Conservation (phyloP, 768 basidiomycete genomes). For the Crassisporium funariophilum region DNA sequence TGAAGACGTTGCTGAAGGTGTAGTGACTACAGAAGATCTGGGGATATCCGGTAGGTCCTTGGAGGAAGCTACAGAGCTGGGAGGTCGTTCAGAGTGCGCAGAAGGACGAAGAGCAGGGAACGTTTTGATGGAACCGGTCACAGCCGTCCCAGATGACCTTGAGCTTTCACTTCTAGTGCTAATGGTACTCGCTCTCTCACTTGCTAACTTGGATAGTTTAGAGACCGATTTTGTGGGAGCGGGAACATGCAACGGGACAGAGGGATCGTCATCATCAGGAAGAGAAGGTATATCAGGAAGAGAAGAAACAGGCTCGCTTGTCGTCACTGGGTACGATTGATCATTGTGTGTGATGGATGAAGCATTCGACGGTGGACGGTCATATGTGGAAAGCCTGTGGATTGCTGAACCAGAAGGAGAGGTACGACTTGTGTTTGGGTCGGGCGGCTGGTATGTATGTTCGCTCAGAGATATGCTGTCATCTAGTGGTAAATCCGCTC, state of each 20-base stretch:
- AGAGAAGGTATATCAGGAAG: constrained; percentile 58
- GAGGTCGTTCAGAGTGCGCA: constrained; percentile 48
- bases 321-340: constrained; percentile 28
- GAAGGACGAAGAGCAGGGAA: constrained; percentile 74
- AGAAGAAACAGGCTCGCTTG: constrained; percentile 47
- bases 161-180: constrained; percentile 51
- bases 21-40: too few relatives aligned
- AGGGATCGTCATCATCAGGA: too few relatives aligned
- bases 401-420: constrained; percentile 72
- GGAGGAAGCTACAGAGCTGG: constrained; percentile 37
- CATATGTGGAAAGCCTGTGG: constrained; percentile 58
- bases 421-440: constrained; percentile 48
- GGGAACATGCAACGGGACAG: too few relatives aligned
- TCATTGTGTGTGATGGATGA: constrained; percentile 40
- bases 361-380: constrained; percentile 56
- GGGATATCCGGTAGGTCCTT: constrained; percentile 29
- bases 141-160: constrained; percentile 52
- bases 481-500: constrained; percentile 1
- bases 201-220: constrained; percentile 70
- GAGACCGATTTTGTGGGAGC: constrained; percentile 55
- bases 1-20: constrained; percentile 11
- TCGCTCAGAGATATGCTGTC: constrained; percentile 11
- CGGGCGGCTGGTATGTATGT: constrained; percentile 22
- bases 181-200: constrained; percentile 56
- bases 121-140: constrained; percentile 67